Evolutionary conservation across 1,284 basidiomycete species (phyloP), one percentile per base, ranked within the genome.

Genomic region (Malassezia psittaci): DNA sequence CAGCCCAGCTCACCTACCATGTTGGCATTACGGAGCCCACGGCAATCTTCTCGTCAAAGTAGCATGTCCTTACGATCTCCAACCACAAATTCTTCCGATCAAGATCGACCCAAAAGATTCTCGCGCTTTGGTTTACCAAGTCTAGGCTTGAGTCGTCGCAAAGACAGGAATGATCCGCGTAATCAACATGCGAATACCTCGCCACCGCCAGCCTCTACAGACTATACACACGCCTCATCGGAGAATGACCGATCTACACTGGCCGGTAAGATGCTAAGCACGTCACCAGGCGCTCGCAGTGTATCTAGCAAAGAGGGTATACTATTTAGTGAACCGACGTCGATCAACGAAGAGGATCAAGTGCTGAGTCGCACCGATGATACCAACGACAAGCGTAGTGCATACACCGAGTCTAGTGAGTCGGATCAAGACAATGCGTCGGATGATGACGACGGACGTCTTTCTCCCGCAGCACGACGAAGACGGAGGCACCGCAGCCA

Each of bases 101-200:
- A 15, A 40, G 61, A 50, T 51, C 64, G 19, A 40, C 57, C 45
- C 39, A 58, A 52, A 56, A 65, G 45, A 64, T 65, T 69, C 19
- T 49, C 53, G 32, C 54, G 55, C 46, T 46, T 60, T 29, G 52
- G 44, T 13, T 42, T 55, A 12, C 16, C 33, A 1, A 41, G 71
- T 66, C 7, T 74, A 65, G 42, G 69, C 57, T 39, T 62, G 66
- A 34, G 73, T 63, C 39, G 63, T 19, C 19, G 21, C 15, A 47
- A 36, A 36, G 45, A 47, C 45, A 46, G 18, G 32, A 35, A 29
- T 18, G 39, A 41, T 10, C 16, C 16, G 61, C 45, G 63, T 19
- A 33, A 18, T 33, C 33, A 32, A 33, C 36, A 11, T 49, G 59
- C 11, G 34, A 1, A 33, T 9, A 10, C 33, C 13, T 11, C 50